phyloP scores from a whole-genome alignment of 2,329 filamentous ascomycete species.

The Paraphaeosphaeria sporulosa region DNA sequence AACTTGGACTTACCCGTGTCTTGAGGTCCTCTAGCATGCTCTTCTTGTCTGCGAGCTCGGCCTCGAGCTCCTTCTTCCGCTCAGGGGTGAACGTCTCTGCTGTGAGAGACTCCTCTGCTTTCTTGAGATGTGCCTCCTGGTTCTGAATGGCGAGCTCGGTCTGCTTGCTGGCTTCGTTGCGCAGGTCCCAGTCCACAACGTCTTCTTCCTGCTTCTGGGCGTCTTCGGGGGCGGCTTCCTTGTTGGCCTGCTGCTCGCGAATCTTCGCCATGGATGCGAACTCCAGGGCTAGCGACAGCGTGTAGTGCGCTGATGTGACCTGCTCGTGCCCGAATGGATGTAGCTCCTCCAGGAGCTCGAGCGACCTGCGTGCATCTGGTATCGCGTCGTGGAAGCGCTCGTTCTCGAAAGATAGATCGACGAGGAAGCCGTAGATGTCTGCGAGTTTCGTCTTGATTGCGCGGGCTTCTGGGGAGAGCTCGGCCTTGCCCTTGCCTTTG shows the following conservation, averaged over 20 bases:
- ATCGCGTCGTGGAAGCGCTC: conserved; percentile 92
- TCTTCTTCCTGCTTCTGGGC: conserved; percentile 53
- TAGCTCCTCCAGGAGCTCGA: conserved; percentile 80
- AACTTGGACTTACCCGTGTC: conserved; percentile 59
- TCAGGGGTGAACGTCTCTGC: conserved; percentile 57
- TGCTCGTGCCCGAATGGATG: conserved; percentile 83
- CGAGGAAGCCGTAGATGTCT: conserved; percentile 91
- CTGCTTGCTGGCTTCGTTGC: conserved; percentile 74
- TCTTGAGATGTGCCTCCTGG: conserved; percentile 73
- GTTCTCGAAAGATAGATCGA: conserved; percentile 96
- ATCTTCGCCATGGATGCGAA: conserved; percentile 81
- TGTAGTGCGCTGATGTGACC: conserved; percentile 94
- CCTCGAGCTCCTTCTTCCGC: conserved; percentile 68
- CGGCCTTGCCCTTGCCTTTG: conserved; percentile 57
- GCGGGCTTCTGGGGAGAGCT: conserved; percentile 41
- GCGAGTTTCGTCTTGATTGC: conserved; percentile 78
- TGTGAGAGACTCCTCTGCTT: conserved; percentile 72
- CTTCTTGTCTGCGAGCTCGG: conserved; percentile 73
- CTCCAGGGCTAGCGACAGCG: conserved; percentile 92
- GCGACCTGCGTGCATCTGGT: conserved; percentile 77
- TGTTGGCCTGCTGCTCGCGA: conserved; percentile 58
- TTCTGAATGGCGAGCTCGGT: conserved; percentile 78
- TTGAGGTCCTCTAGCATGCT: conserved; percentile 79
- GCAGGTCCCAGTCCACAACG: conserved; percentile 71
- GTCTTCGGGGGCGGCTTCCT: conserved; percentile 45